Evolutionary conservation across 805 yeast species (phyloP), one percentile per base, ranked within the genome.

Genomic region (Metschnikowia chrysomelidarum): DNA sequence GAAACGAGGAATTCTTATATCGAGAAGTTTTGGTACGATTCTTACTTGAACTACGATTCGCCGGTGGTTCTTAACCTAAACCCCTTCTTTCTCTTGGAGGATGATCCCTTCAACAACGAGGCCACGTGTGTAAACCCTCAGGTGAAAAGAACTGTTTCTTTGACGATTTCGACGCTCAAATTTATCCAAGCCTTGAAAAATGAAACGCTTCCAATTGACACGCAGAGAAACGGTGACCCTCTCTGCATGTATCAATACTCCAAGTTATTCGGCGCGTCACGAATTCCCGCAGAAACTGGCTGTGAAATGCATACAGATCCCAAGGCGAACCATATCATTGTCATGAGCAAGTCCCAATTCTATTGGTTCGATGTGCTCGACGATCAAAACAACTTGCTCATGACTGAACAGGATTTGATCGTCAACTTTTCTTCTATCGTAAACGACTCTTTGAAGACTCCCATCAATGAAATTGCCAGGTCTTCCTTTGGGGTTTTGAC

Each of bases 351-450:
- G 52, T 84, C 95, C 2, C 96, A 88, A 59, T 86, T 87, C 59
- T 88, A 88, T 62, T 88, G 96, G 96, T 88, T 88, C 56, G 96
- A 88, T 55, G 97, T 88, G 2, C 65, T 88, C 49, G 94, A 87
- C 59, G 69, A 71, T 31, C 64, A 78, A 44, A 78, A 84, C 55
- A 80, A 85, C 53, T 68, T 88, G 43, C 71, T 87, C 30, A 67
- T 88, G 54, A 71, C 82, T 2, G 91, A 87, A 53, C 77, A 75
- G 36, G 94, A 87, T 56, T 70, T 88, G 47, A 80, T 77, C 37
- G 68, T 80, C 55, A 87, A 87, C 60, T 78, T 84, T 53, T 76
- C 80, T 40, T 75, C 87, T 8, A 86, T 88, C 38, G 71, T 88
- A 27, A 76, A 74, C 36, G 97, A 88, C 59, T 85, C 93, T 9